Conservation (phyloP, 306 rosid genomes). For the Erythrophleum fordii region DNA sequence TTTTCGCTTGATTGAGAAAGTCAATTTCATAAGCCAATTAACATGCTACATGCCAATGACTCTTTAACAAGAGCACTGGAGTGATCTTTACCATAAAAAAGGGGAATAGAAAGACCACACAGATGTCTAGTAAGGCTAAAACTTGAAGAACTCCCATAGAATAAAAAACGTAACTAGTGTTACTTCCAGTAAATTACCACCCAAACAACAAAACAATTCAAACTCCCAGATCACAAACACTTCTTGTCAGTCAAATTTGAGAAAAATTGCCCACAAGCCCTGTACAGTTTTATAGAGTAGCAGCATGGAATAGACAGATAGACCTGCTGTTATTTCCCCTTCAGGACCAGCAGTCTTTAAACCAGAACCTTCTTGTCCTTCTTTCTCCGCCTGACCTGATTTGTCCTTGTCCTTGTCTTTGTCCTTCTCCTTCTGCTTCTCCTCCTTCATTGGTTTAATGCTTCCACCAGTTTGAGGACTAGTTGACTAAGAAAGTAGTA, state of each 20-base stretch:
- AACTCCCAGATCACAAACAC: slow-evolving; percentile 14
- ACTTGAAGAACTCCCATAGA: not conserved
- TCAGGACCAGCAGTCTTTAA: slow-evolving; percentile 94
- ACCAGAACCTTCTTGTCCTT: slow-evolving; percentile 80
- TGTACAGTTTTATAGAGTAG: not conserved
- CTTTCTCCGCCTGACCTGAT: slow-evolving; percentile 81
- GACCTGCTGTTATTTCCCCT: slow-evolving; percentile 99
- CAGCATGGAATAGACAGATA: slow-evolving; percentile 22
- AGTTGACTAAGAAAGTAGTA: slow-evolving; percentile 60
- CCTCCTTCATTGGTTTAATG: slow-evolving; percentile 88
- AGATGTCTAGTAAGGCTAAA: too few species aligned
- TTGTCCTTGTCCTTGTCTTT: slow-evolving; percentile 62
- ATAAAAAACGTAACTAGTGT: not conserved
- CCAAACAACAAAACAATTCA: slow-evolving; percentile 10
- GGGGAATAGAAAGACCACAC: not conserved
- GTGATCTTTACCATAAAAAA: not conserved
- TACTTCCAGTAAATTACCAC: not conserved
- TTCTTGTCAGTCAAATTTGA: slow-evolving; percentile 21
- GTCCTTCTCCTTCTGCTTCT: slow-evolving; percentile 52
- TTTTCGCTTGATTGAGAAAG: not conserved
- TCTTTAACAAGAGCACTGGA: not conserved
- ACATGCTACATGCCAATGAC: not conserved
- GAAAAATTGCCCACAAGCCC: not conserved
- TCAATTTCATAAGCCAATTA: not conserved
- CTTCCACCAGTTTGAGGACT: slow-evolving; percentile 97